phyloP scores from a whole-genome alignment of 2,329 filamentous ascomycete genomes.

The Hymenoscyphus infarciens region DNA sequence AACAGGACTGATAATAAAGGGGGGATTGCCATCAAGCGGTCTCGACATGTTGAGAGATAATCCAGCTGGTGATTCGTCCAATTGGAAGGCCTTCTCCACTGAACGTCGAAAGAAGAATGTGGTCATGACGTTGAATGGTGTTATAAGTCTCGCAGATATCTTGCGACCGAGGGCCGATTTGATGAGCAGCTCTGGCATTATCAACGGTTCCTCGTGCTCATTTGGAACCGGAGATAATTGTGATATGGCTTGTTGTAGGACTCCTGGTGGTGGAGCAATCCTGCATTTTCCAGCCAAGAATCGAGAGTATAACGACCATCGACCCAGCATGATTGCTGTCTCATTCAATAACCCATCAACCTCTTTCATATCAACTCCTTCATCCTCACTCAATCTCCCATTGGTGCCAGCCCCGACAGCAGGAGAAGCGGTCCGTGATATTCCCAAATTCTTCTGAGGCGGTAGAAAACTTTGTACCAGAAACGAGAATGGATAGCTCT shows the following conservation, averaged over 20 bases:
- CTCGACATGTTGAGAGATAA: slow-evolving; percentile 72
- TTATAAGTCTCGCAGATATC: slow-evolving; percentile 67
- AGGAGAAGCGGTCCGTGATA: slow-evolving; percentile 72
- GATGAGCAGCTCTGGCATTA: slow-evolving; percentile 68
- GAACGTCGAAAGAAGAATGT: slow-evolving; percentile 96
- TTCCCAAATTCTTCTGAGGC: slow-evolving; percentile 59
- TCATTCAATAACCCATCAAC: slow-evolving; percentile 85
- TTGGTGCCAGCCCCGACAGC: slow-evolving; percentile 54
- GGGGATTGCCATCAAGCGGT: slow-evolving; percentile 71
- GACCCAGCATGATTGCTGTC: slow-evolving; percentile 84
- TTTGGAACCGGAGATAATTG: slow-evolving; percentile 46
- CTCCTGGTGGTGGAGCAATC: slow-evolving; percentile 47
- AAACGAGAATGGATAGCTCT: slow-evolving; percentile 97
- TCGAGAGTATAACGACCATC: slow-evolving; percentile 88
- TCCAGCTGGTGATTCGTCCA: slow-evolving; percentile 82
- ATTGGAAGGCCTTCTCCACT: slow-evolving; percentile 94
- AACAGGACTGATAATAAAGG: slow-evolving; percentile 90
- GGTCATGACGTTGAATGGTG: slow-evolving; percentile 86
- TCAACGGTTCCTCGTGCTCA: slow-evolving; percentile 51
- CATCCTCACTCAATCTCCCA: slow-evolving; percentile 72
- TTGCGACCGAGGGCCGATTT: slow-evolving; percentile 81
- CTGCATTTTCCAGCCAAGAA: slow-evolving; percentile 85
- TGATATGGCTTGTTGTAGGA: slow-evolving; percentile 31
- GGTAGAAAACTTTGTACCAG: slow-evolving; percentile 90
- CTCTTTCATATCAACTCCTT: slow-evolving; percentile 94